These are phyloP conservation scores for Saturnispora diversa DNA, from an alignment of 805 yeast species.

Conservation along the genomic window DNA sequence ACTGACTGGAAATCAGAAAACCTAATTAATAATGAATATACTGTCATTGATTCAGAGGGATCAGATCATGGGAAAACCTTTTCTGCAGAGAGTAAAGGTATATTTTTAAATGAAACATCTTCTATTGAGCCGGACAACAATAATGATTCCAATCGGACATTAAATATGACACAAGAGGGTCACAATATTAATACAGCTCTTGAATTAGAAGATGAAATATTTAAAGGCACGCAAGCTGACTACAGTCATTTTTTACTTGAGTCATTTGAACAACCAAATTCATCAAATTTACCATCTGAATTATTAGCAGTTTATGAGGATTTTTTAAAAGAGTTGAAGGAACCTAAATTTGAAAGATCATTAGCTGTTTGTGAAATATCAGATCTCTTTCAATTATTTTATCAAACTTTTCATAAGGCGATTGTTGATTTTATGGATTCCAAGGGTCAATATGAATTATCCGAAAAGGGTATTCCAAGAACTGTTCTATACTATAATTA, in stretches of 20 bases:
- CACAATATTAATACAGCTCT: too few relatives aligned
- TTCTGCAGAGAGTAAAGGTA: too few relatives aligned
- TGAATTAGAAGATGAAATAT: neutral
- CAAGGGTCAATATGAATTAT: conserved; percentile 19
- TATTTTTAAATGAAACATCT: too few relatives aligned
- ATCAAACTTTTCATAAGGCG: conserved; percentile 22
- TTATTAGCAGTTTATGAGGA: conserved; percentile 22
- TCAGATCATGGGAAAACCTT: too few relatives aligned
- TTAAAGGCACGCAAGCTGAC: neutral
- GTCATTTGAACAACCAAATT: conserved; percentile 14
- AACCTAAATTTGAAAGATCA: conserved; percentile 31
- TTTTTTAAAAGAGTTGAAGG: conserved; percentile 27
- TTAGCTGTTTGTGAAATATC: conserved; percentile 30
- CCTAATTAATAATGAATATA: too few relatives aligned
- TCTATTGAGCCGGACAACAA: too few relatives aligned
- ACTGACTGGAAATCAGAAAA: conserved; percentile 25
- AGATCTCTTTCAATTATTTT: conserved; percentile 30
- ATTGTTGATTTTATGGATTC: conserved; percentile 17
- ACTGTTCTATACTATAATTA: conserved; percentile 18
- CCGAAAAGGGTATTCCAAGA: conserved; percentile 10
- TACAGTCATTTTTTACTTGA: conserved; percentile 15
- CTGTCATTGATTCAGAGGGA: too few relatives aligned
- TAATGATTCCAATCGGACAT: too few relatives aligned
- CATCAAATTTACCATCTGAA: conserved; percentile 24
- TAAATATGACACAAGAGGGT: too few relatives aligned